These are phyloP conservation scores for Cryptosporidium muris DNA, from an alignment of 169 alveolate genomes.

Conservation along the genomic window DNA sequence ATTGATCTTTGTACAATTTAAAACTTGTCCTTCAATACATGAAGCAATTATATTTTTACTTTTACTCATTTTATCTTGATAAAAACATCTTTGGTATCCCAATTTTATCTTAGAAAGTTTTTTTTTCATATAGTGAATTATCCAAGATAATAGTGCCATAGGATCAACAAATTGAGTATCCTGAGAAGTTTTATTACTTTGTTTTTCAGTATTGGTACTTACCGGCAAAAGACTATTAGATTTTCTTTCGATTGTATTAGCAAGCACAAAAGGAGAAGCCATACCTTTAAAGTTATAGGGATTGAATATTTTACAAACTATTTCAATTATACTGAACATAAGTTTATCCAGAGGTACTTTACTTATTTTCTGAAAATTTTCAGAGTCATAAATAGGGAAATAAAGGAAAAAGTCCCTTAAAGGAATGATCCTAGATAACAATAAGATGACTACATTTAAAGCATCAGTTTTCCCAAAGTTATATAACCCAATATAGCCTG, in stretches of 20 bases:
- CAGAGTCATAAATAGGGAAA: constrained; percentile 72
- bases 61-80: constrained; percentile 2
- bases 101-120: constrained; percentile 11
- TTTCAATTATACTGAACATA: constrained; percentile 89
- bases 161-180: constrained; percentile 26
- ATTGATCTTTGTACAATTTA: neutral
- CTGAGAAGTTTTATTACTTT: neutral
- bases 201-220: constrained; percentile 23
- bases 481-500: constrained; percentile 96
- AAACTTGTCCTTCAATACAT: constrained; percentile 39
- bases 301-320: constrained; percentile 95
- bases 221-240: constrained; percentile 35
- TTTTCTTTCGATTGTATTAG: constrained; percentile 75
- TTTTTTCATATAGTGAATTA: constrained; percentile 17
- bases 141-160: constrained; percentile 68
- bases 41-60: constrained; percentile 2
- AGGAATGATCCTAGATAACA: constrained; percentile 75
- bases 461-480: constrained; percentile 94
- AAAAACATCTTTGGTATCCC: constrained; percentile 6
- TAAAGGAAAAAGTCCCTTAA: constrained; percentile 80
- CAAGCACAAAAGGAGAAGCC: constrained; percentile 73
- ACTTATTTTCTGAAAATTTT: constrained; percentile 34
- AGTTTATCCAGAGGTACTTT: constrained; percentile 84
- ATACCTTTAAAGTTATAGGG: constrained; percentile 95
- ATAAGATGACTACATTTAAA: constrained; percentile 94